These are phyloP conservation scores for Beverwykella pulmonaria DNA, from an alignment of 495 filamentous ascomycete genomes.

Conservation along the genomic window DNA sequence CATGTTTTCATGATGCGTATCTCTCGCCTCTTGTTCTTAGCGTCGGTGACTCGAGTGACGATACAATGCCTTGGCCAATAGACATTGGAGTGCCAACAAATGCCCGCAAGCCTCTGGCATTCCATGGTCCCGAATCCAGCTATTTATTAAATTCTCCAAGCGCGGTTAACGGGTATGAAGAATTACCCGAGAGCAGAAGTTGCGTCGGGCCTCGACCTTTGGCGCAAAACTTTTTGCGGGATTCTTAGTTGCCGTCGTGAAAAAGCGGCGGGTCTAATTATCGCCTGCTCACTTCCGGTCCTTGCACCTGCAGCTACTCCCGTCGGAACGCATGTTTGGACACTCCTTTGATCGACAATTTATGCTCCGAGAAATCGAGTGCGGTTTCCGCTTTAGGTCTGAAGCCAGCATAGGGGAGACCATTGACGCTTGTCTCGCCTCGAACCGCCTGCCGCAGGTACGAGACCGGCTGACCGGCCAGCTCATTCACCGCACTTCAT, in stretches of 20 bases:
- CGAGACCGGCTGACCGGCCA: conserved; percentile 27
- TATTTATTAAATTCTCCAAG: conserved; percentile 16
- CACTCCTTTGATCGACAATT: not conserved
- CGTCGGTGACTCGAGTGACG: conserved; percentile 24
- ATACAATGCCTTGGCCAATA: conserved; percentile 15
- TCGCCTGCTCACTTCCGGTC: conserved; percentile 7
- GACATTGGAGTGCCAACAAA: conserved; percentile 11
- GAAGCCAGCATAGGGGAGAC: not conserved
- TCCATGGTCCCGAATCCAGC: conserved; percentile 6
- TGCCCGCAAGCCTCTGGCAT: conserved; percentile 1
- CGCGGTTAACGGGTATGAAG: conserved; percentile 22
- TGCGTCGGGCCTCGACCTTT: not conserved
- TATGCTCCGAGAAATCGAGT: not conserved
- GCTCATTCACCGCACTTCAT: conserved; percentile 38
- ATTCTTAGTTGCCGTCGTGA: not conserved
- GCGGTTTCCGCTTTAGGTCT: not conserved
- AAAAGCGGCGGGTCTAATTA: not conserved
- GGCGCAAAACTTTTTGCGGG: conserved; percentile 13
- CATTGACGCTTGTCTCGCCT: conserved; percentile 3
- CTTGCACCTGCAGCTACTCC: not conserved
- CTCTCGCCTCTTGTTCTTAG: not conserved
- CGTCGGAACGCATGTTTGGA: not conserved
- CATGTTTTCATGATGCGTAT: conserved; percentile 11
- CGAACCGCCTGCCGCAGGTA: not conserved
- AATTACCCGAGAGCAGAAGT: conserved; percentile 25